Percentiles rank a stretch among this genome's conserved stretches.
Evolutionary conservation across 2,329 filamentous ascomycete species (phyloP).

Genomic region (Colletotrichum lini): DNA sequence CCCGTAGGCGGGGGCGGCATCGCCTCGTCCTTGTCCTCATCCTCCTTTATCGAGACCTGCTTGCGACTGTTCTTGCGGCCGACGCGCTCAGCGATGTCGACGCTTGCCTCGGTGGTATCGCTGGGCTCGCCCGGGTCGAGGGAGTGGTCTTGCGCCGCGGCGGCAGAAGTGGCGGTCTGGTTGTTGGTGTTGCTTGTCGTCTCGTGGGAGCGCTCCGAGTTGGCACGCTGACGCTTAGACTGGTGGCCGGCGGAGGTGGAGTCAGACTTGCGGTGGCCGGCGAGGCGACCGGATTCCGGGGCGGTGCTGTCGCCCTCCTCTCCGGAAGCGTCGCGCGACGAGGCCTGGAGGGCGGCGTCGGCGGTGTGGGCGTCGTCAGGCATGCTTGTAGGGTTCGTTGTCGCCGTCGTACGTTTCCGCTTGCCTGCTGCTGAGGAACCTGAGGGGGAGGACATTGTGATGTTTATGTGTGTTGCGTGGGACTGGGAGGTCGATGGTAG

Average conservation of each 20-base stretch:
- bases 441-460: conserved; percentile 72
- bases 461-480: conserved; percentile 13
- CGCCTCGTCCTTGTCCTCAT: conserved; percentile 60
- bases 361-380: conserved; percentile 57
- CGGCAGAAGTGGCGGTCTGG: conserved; percentile 61
- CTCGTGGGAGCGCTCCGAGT: conserved; percentile 64
- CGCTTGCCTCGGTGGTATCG: conserved; percentile 77
- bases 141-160: conserved; percentile 53
- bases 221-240: conserved; percentile 85
- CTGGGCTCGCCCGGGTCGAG: conserved; percentile 78
- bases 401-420: conserved; percentile 81
- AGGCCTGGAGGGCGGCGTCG: conserved; percentile 74
- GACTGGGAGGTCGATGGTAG: conserved; percentile 11
- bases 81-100: conserved; percentile 75
- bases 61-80: conserved; percentile 67
- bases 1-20: conserved; percentile 85
- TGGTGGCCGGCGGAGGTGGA: conserved; percentile 65
- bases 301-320: conserved; percentile 85
- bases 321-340: conserved; percentile 85
- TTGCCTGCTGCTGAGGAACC: conserved; percentile 73
- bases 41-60: conserved; percentile 57
- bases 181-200: conserved; percentile 50
- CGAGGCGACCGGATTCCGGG: conserved; percentile 65
- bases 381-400: conserved; percentile 63
- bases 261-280: conserved; percentile 71